Evolutionary conservation across 2,329 filamentous ascomycete species (phyloP), one percentile per base, ranked within the genome.

Genomic region (Sphaerulina musiva): DNA sequence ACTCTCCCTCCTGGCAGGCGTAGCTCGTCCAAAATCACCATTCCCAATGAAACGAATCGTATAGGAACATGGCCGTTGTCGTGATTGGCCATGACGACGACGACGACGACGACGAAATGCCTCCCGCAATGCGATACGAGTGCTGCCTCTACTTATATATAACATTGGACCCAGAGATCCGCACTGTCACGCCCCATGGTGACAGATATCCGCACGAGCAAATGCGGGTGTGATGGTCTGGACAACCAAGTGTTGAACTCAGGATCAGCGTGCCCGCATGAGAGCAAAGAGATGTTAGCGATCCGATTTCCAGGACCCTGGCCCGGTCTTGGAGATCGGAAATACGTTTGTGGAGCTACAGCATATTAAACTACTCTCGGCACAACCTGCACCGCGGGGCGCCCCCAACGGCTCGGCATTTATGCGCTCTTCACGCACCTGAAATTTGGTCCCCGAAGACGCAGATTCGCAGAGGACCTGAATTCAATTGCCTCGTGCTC

Each of bases 1-100:
- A 51, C 34, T 34, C 32, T 42, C 10, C 55, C 51, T n/a, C 42
- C 44, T 3, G 55, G 51, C 12, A 57, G 44, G 43, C 51, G 51
- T 6, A 57, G n/a, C 17, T 57, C 55, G 48, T 57, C 55, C 51
- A 57, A 48, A 12, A 51, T 49, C 34, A 57, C 44, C 55, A 57
- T 54, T 4, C 55, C 51, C 14, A 57, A 32, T 14, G 51, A 54
- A 42, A 51, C 20, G 11, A 57, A 57, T 4, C 46, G 31, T 12
- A 53, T 17, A 14, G 48, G 36, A 26, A 31, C 14, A 40, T 32
- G 43, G 20, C 20, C 20, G 20, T 20, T 20, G 42, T 52, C 45
- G 44, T 41, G 46, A 46, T 36, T 43, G 9, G 23, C 42, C 48
- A 63, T 62, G 40, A n/a, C 44, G 50, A 34, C 17, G 32, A 29